Evolutionary conservation across 768 basidiomycete species (phyloP).

Genomic region (Tylopilus plumbeoviolaceoides): DNA sequence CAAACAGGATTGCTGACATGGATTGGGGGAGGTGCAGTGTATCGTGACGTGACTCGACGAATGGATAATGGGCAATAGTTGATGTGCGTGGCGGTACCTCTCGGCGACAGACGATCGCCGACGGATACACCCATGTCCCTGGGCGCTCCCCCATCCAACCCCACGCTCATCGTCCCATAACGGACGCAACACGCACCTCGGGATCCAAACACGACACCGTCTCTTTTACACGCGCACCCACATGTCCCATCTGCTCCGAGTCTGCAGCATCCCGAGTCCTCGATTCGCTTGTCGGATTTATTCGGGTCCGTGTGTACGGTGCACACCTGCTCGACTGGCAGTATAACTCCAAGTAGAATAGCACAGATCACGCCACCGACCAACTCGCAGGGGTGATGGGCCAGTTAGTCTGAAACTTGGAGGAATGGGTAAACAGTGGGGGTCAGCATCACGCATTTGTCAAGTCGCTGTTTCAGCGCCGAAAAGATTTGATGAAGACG

Average conservation of each 20-base stretch:
- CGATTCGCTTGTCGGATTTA: neutral
- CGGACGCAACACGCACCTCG: neutral
- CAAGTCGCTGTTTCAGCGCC: no score
- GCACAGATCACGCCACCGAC: neutral
- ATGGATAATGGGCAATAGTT: neutral
- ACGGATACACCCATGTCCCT: neutral
- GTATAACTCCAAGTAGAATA: neutral
- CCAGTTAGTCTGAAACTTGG: neutral
- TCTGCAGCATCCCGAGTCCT: no score
- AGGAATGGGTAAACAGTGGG: neutral
- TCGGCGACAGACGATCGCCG: neutral
- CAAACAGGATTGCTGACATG: no score
- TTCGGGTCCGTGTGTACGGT: neutral
- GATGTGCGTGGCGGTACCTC: neutral
- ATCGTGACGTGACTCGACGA: neutral
- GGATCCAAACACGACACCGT: neutral
- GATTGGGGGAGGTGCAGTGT: no score
- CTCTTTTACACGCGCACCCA: neutral
- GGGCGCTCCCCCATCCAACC: neutral
- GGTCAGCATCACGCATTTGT: no score
- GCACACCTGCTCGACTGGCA: no score
- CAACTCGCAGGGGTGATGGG: neutral
- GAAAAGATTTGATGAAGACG: no score
- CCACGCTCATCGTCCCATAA: neutral
- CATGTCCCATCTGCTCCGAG: neutral